phyloP scores from a whole-genome alignment of 129 eudicot genomes.

The Arctium lappa region DNA sequence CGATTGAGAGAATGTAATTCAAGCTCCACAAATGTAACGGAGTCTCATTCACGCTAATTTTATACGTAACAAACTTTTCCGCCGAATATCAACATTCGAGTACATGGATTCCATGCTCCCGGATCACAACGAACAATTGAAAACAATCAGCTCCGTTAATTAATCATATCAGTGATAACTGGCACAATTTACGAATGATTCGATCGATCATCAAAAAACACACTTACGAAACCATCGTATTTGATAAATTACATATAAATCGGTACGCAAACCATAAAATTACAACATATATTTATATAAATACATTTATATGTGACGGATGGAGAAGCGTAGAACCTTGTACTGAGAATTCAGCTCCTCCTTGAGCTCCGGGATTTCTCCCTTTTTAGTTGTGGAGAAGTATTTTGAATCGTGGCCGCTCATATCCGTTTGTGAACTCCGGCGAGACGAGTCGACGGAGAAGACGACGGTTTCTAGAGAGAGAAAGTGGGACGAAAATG shows the following conservation, averaged over 20 bases:
- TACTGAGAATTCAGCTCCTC: constrained; percentile 84
- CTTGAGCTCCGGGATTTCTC: constrained; percentile 76
- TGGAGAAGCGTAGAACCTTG: constrained; percentile 35
- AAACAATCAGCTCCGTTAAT: background rate
- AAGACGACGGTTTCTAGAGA: background rate
- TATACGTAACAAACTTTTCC: background rate
- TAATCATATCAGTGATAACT: background rate
- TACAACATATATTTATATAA: background rate
- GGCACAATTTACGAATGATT: background rate
- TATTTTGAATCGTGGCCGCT: constrained; percentile 84
- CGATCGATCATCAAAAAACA: background rate
- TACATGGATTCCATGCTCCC: background rate
- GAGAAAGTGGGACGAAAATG: background rate
- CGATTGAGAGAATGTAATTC: background rate
- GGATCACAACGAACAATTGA: background rate
- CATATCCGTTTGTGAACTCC: constrained; percentile 23
- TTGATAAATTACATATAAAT: background rate
- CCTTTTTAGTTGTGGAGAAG: constrained; percentile 81
- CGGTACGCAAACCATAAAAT: background rate
- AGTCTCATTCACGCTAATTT: background rate
- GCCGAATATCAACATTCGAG: background rate
- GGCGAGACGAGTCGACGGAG: constrained; percentile 6
- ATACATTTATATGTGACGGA: background rate
- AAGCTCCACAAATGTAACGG: background rate
- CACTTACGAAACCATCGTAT: background rate